Base-by-base conservation (phyloP, 805 yeast species). In the Lipomyces yamadae region DNA sequence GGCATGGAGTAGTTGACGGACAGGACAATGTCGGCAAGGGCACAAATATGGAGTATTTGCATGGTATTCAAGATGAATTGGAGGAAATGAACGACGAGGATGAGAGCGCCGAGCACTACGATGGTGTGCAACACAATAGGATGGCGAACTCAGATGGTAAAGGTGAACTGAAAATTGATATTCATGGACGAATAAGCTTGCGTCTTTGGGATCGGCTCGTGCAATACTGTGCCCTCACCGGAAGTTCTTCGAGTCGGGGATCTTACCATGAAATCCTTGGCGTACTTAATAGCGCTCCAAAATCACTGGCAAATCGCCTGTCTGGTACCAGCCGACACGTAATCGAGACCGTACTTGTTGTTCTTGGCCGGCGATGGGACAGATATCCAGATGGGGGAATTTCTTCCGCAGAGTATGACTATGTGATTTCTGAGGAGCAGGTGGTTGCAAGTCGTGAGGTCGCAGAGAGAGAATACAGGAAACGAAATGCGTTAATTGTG, bases 321-420 rank as follows among this genome's bases (percentile, higher is more conserved):
- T 59, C 62, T 15, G 42, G 24, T 3, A 53, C 48, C 33, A 15
- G 13, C 8, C 62, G 52, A 15, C 4, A 8, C 3, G n/a, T 61
- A 29, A 30, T 55, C 8, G 48, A 58, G 2, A 18, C 53, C 8
- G 11, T 62, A n/a, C 33, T 8, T 15, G 30, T 35, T 7, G 37
- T 65, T 18, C 58, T 62, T 13, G 55, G 56, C 32, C 61, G 63
- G 35, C 58, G 65, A 18, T 39, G 56, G 58, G 61, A 30, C 35
- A 48, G 55, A n/a, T 61, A 67, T 34, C 35, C 42, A 13, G 70
- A 67, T 39, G 65, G 66, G 0, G 63, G 60, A 13, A 24, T 63
- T 4, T 29, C 52, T 8, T 61, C 67, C n/a, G 35, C 39, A 7
- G 68, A 64, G 33, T 61, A 64, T 37, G 61, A 61, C 29, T 66